These are phyloP conservation scores for Xylaria longipes DNA, from an alignment of 495 filamentous ascomycete species.

Conservation along the genomic window DNA sequence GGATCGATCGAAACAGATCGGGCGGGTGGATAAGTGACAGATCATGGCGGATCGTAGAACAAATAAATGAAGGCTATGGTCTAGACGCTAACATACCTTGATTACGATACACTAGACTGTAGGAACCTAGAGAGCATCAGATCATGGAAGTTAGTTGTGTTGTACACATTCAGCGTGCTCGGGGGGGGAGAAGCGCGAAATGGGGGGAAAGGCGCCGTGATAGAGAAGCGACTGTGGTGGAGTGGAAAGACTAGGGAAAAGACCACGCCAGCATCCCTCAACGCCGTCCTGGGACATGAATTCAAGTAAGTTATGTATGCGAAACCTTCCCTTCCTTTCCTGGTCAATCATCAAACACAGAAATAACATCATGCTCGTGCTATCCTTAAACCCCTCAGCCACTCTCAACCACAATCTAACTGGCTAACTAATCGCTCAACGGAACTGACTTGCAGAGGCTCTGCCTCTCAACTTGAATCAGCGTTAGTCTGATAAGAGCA, in stretches of 20 bases:
- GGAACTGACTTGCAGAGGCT: slow-evolving; percentile 1
- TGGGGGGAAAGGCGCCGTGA: neutral
- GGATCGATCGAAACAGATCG: neutral
- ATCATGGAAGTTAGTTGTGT: neutral
- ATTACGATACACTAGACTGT: neutral
- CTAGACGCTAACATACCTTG: neutral
- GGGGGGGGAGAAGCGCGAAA: neutral
- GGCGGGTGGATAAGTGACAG: neutral
- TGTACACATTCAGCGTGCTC: neutral
- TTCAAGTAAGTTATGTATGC: slow-evolving; percentile 14
- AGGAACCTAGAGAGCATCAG: neutral
- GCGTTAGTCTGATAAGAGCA: slow-evolving; percentile 25
- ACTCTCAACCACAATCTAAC: neutral
- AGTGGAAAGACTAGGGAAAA: neutral
- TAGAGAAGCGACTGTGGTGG: neutral
- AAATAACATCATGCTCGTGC: neutral
- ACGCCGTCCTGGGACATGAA: slow-evolving; percentile 20
- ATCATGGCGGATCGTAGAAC: neutral
- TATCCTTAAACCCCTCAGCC: neutral
- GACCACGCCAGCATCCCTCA: slow-evolving; percentile 16
- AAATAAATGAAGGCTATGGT: neutral
- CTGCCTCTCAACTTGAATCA: slow-evolving; percentile 9
- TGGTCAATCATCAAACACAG: neutral
- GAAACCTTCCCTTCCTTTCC: neutral
- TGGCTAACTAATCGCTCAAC: slow-evolving; percentile 6